These are phyloP conservation scores for Cystofilobasidium macerans DNA, from an alignment of 768 basidiomycete species.

Conservation along the genomic window DNA sequence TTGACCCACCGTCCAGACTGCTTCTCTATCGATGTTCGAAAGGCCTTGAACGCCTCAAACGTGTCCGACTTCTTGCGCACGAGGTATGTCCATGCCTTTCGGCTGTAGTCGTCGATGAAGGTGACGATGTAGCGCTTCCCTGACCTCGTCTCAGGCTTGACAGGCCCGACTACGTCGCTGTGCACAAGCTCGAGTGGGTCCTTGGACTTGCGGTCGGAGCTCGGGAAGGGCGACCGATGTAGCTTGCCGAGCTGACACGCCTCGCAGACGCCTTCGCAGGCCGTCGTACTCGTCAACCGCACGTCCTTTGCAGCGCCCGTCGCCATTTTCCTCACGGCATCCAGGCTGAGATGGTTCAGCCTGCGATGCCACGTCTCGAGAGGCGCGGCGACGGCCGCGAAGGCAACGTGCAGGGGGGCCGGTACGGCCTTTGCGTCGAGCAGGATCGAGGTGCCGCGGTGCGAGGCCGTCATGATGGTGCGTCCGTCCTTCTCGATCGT, in stretches of 20 bases:
- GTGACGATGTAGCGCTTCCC: too few species aligned
- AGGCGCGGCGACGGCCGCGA: not conserved
- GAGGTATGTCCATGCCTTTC: not conserved
- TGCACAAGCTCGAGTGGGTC: too few species aligned
- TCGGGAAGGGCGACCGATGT: not conserved
- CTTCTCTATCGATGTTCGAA: slow-evolving; percentile 15
- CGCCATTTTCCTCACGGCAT: too few species aligned
- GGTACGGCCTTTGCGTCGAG: not conserved
- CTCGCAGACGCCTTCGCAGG: not conserved
- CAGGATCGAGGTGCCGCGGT: not conserved
- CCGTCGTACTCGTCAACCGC: too few species aligned
- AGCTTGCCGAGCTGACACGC: not conserved
- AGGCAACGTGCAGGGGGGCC: not conserved
- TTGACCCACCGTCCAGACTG: slow-evolving; percentile 18
- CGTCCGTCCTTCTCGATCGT: not conserved
- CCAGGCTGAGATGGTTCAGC: too few species aligned
- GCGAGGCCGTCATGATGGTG: not conserved
- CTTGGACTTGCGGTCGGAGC: not conserved
- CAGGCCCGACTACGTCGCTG: too few species aligned
- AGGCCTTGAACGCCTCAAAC: slow-evolving; percentile 10
- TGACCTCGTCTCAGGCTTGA: too few species aligned
- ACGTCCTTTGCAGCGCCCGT: too few species aligned
- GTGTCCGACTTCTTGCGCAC: slow-evolving; percentile 28
- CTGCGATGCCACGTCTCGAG: not conserved
- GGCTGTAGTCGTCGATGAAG: not conserved